phyloP scores from a whole-genome alignment of 345 rosid genomes.

The Limnanthes douglasii region DNA sequence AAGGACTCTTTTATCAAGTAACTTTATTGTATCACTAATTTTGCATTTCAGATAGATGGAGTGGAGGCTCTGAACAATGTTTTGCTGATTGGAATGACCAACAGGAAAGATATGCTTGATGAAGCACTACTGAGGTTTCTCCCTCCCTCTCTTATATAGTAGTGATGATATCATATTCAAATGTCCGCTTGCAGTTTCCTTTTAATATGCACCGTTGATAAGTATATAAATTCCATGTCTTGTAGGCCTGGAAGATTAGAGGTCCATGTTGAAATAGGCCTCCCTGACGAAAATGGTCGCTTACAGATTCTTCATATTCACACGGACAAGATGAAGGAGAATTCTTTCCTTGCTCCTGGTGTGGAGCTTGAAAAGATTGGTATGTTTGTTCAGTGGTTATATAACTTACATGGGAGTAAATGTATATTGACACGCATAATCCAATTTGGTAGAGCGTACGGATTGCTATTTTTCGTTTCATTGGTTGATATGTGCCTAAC shows the following conservation, averaged over 20 bases:
- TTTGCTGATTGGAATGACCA: slow-evolving; percentile 99
- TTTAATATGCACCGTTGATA: not conserved
- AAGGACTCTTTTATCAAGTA: no score
- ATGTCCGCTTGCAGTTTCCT: slow-evolving; percentile 1
- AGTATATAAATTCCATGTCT: slow-evolving; percentile 1
- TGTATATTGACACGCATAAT: no score
- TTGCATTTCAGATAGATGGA: slow-evolving; percentile 81
- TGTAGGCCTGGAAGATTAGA: slow-evolving; percentile 94
- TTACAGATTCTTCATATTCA: slow-evolving; percentile 94
- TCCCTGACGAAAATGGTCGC: slow-evolving; percentile 98
- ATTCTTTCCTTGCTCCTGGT: slow-evolving; percentile 83
- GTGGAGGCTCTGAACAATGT: slow-evolving; percentile 99
- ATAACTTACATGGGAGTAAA: no score
- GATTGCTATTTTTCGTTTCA: no score
- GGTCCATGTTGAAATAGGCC: slow-evolving; percentile 99
- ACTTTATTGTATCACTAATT: slow-evolving; percentile 11
- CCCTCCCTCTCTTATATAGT: slow-evolving; percentile 5
- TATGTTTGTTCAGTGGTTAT: no score
- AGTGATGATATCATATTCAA: slow-evolving; percentile 1
- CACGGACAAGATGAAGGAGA: slow-evolving; percentile 96
- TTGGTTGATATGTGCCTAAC: no score
- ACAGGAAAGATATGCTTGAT: slow-evolving; percentile 97
- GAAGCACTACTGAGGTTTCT: slow-evolving; percentile 92
- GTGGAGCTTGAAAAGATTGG: slow-evolving; percentile 83
- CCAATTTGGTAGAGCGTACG: no score